Percentiles rank a stretch among this genome's conserved stretches.
Conservation (phyloP, 73 alveolate species). For the Blepharisma stoltei region DNA sequence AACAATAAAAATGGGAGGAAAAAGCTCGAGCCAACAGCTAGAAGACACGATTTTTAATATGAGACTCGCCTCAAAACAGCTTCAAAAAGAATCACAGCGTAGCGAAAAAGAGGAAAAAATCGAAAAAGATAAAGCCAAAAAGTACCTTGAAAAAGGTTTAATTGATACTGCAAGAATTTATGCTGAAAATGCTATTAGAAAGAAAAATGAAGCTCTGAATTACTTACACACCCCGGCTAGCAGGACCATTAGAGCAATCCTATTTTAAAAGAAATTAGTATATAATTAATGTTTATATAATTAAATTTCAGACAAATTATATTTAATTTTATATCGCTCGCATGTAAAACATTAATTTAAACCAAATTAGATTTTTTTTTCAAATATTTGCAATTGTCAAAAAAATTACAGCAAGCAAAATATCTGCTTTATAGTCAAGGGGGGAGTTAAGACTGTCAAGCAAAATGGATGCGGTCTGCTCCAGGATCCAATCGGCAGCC, state of each 20-base stretch:
- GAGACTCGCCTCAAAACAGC: conserved; percentile 25
- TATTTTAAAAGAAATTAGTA: too few species aligned
- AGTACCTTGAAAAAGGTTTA: conserved; percentile 27
- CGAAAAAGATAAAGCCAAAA: conserved; percentile 45
- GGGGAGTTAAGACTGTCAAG: conserved; percentile 57
- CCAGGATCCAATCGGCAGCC: conserved; percentile 59
- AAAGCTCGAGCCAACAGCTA: neutral
- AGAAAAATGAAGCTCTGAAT: conserved; percentile 65
- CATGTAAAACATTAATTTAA: too few species aligned
- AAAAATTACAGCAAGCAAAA: too few species aligned
- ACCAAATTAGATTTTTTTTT: too few species aligned
- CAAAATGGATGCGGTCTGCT: conserved; percentile 65
- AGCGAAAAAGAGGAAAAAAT: conserved; percentile 36
- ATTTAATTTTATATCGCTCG: too few species aligned
- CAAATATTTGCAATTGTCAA: too few species aligned
- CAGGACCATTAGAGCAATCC: too few species aligned
- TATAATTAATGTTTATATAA: too few species aligned
- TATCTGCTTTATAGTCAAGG: too few species aligned
- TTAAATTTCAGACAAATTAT: too few species aligned
- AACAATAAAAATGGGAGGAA: conserved; percentile 2
- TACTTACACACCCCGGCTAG: too few species aligned
- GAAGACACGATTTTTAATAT: conserved; percentile 33
- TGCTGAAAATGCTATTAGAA: conserved; percentile 70
- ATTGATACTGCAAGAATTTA: conserved; percentile 59
- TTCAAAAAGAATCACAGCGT: conserved; percentile 19